A percentile compares a stretch with the other conserved stretches of the same genome.
Evolutionary conservation across 306 rosid genomes (phyloP).

Genomic region (Lathyrus sativus): DNA sequence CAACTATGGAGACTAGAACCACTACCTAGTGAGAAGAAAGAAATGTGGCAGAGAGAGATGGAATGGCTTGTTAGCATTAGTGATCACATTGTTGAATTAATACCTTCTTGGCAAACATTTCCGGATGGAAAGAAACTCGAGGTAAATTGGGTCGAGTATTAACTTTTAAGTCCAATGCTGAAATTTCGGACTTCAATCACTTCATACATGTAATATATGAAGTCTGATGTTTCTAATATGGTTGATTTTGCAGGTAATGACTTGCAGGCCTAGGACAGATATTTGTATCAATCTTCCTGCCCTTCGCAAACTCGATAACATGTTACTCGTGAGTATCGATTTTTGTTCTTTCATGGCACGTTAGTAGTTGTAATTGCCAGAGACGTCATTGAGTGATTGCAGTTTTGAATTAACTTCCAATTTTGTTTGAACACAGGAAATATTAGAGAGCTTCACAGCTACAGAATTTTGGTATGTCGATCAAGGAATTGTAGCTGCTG

Average conservation of each 20-base stretch:
- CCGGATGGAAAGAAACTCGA: conserved; percentile 91
- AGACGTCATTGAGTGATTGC: not conserved
- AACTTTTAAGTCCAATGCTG: not conserved
- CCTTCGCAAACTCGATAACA: conserved; percentile 86
- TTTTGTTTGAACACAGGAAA: conserved; percentile 53
- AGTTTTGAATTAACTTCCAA: not conserved
- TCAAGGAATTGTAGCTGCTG: conserved; percentile 80
- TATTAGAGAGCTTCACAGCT: conserved; percentile 63
- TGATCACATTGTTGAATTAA: conserved; percentile 80
- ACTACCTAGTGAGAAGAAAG: conserved; percentile 61
- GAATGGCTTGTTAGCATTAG: conserved; percentile 85
- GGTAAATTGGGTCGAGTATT: conserved; percentile 47
- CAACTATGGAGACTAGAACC: conserved; percentile 96
- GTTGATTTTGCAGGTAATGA: conserved; percentile 68
- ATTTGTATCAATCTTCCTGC: conserved; percentile 92
- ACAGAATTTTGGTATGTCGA: conserved; percentile 96
- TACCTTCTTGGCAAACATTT: conserved; percentile 86
- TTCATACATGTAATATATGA: not conserved
- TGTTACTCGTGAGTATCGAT: conserved; percentile 77
- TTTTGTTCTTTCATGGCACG: not conserved
- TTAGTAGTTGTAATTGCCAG: conserved; percentile 1
- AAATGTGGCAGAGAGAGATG: conserved; percentile 88
- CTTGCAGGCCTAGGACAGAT: conserved; percentile 94
- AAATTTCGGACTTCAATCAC: not conserved
- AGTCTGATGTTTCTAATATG: conserved; percentile 54